These are phyloP conservation scores for Verticillium tricorpus DNA, from an alignment of 2,329 filamentous ascomycete species.

Conservation along the genomic window DNA sequence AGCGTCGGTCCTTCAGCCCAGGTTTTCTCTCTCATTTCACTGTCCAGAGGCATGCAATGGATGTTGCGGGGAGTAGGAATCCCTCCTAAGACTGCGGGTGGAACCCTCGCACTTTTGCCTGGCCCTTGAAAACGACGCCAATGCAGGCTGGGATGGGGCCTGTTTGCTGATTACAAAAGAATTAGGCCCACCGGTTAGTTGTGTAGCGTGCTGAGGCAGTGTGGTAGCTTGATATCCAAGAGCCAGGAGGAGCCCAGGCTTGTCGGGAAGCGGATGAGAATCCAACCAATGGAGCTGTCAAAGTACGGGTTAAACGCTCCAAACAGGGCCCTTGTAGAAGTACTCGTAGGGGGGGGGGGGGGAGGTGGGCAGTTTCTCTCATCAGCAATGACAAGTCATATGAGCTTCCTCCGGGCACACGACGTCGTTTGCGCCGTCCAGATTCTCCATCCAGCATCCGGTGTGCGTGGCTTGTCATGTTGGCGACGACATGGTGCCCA, in stretches of 20 bases:
- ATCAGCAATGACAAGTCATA: constrained; percentile 1
- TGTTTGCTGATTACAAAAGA: not conserved
- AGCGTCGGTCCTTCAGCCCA: not conserved
- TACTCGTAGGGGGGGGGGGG: not conserved
- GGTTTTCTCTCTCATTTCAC: not conserved
- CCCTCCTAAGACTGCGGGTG: not conserved
- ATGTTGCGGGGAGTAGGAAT: not conserved
- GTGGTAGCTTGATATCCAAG: not conserved
- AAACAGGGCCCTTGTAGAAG: not conserved
- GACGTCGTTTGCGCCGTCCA: not conserved
- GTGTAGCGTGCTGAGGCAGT: not conserved
- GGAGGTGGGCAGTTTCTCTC: not conserved
- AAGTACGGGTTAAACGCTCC: not conserved
- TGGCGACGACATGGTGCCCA: not conserved
- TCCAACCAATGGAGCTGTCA: not conserved
- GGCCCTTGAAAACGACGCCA: not conserved
- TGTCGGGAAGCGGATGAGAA: not conserved
- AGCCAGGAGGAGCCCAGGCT: not conserved
- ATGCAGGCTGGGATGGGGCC: not conserved
- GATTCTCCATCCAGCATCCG: not conserved
- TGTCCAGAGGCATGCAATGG: not conserved
- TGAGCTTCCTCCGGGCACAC: not conserved
- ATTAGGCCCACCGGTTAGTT: not conserved
- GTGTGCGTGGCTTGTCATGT: not conserved
- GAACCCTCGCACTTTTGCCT: not conserved